Evolutionary conservation across 768 basidiomycete genomes (phyloP).

Genomic region (Termitomyces sp.): DNA sequence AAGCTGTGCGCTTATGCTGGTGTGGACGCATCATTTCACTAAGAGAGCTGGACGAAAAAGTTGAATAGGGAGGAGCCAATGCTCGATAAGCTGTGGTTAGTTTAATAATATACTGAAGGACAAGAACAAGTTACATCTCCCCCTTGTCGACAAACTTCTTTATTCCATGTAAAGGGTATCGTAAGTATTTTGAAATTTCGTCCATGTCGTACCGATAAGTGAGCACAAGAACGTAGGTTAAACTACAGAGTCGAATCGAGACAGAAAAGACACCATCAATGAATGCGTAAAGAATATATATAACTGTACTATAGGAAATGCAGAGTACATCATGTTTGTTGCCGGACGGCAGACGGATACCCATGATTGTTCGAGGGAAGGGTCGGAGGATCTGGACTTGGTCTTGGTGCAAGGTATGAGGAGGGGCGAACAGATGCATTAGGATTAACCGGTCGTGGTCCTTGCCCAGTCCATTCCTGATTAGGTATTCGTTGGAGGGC

Average conservation of each 20-base stretch:
- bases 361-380: conserved; percentile 40
- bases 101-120: not conserved
- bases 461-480: conserved; percentile 42
- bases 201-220: conserved; percentile 53
- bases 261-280: conserved; percentile 18
- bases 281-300: conserved; percentile 21
- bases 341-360: conserved; percentile 44
- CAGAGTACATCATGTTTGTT: conserved; percentile 39
- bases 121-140: not conserved
- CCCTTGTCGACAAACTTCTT: conserved; percentile 10
- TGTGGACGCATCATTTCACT: too few relatives aligned
- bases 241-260: conserved; percentile 51
- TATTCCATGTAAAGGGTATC: conserved; percentile 44
- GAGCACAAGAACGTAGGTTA: conserved; percentile 31
- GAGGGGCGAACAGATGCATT: conserved; percentile 39
- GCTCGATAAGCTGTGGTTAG: too few relatives aligned
- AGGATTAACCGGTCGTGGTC: conserved; percentile 34
- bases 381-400: conserved; percentile 39
- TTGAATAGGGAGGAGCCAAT: too few relatives aligned
- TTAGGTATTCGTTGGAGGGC: conserved; percentile 9
- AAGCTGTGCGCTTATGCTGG: too few relatives aligned
- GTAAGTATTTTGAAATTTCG: conserved; percentile 53
- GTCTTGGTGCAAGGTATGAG: conserved; percentile 42
- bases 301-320: conserved; percentile 21
- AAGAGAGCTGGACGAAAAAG: too few relatives aligned